phyloP scores from a whole-genome alignment of 768 basidiomycete species.

The Leccinum ochraceum region DNA sequence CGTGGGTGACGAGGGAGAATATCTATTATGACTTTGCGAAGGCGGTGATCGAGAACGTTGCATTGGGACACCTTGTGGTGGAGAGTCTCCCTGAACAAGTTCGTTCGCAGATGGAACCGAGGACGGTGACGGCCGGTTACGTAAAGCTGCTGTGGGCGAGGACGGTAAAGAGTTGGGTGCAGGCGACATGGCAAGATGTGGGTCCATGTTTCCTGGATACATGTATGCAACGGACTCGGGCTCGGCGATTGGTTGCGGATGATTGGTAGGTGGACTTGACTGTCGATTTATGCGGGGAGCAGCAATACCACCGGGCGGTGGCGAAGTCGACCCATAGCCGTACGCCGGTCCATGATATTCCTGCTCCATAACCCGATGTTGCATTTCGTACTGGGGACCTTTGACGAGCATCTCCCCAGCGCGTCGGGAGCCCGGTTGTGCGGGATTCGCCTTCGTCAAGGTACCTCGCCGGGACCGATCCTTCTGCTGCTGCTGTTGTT shows the following conservation, averaged over 20 bases:
- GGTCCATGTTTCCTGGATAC: conserved; percentile 32
- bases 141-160: conserved; percentile 25
- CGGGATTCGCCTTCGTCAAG: conserved; percentile 65
- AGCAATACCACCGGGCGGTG: conserved; percentile 24
- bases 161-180: conserved; percentile 19
- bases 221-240: conserved; percentile 31
- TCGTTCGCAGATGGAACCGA: conserved; percentile 36
- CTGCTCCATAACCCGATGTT: conserved; percentile 90
- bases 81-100: conserved; percentile 18
- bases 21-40: conserved; percentile 38
- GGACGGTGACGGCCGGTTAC: conserved; percentile 31
- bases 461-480: conserved; percentile 47
- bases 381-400: conserved; percentile 92
- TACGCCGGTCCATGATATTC: conserved; percentile 58
- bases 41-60: conserved; percentile 61
- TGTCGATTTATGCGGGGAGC: conserved; percentile 27
- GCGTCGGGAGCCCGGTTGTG: conserved; percentile 51
- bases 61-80: conserved; percentile 31
- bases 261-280: conserved; percentile 29
- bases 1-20: conserved; percentile 33
- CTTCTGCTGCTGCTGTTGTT: conserved; percentile 41
- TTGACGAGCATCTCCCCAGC: conserved; percentile 85
- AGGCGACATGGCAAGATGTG: conserved; percentile 55
- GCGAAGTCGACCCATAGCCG: conserved; percentile 27
- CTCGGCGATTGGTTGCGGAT: conserved; percentile 30